A percentile compares a stretch with the other conserved stretches of the same genome.
Evolutionary conservation across 257 asterid genomes (phyloP).

Genomic region (Osmanthus fragrans): DNA sequence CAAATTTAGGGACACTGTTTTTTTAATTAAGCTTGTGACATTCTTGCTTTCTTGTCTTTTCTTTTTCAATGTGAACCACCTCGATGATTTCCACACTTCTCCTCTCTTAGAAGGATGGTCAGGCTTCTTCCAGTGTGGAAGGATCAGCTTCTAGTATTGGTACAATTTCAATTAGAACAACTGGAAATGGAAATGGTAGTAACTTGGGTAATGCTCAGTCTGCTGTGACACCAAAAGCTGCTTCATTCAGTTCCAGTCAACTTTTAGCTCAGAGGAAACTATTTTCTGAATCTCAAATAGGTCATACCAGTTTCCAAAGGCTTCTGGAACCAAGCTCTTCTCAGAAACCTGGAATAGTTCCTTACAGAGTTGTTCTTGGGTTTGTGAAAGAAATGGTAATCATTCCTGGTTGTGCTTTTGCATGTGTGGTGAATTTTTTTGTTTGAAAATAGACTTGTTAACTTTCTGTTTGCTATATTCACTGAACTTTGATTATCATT

Average conservation of each 20-base stretch:
- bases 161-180: constrained; percentile 37
- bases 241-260: constrained; percentile 59
- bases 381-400: constrained; percentile 84
- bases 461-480: background rate
- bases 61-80: no score
- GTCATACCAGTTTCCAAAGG: constrained; percentile 85
- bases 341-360: constrained; percentile 84
- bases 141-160: constrained; percentile 28
- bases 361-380: constrained; percentile 91
- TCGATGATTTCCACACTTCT: no score
- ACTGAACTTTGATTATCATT: no score
- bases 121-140: constrained; percentile 32
- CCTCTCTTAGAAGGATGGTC: constrained; percentile 51
- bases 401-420: constrained; percentile 14
- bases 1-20: background rate
- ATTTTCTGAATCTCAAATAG: constrained; percentile 79
- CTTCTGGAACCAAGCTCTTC: constrained; percentile 89
- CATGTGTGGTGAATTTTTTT: constrained; percentile 1
- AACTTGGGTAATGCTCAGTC: constrained; percentile 46
- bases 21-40: background rate
- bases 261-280: constrained; percentile 71
- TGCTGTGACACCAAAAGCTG: constrained; percentile 42
- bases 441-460: constrained; percentile 3
- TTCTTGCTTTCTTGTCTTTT: no score
- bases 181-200: constrained; percentile 46